Base-by-base conservation (phyloP, 805 yeast species). In the Candida railenensis region DNA sequence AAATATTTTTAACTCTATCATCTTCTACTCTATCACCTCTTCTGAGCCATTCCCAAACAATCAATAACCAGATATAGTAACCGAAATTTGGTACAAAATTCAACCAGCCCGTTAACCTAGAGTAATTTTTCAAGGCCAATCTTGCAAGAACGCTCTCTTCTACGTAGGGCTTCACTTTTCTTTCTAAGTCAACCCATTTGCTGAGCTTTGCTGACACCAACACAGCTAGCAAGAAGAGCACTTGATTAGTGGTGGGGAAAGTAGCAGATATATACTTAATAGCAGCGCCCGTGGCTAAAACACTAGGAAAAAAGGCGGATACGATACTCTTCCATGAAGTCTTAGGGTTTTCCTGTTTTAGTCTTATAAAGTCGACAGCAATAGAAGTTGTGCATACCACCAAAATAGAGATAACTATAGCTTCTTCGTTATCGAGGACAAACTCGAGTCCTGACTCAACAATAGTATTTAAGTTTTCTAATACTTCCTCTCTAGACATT, bases 161-260 rank as follows among this genome's bases (percentile, higher is more conserved):
- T 4, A 4, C 16, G 22, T 36, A 15, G 5, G 14, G 16, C 7
- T 16, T 20, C 22, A 8, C 21, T 8, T 16, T 12, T 16, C 39
- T 19, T 16, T 15, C 21, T 8, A 36, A 20, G 39, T 36, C 12
- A 9, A 16, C 4, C 39, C 39, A 36, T 4, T 12, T 36, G 22
- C 19, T 36, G 22, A 36, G 4, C 18, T 36, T 36, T 4, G 14
- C 19, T 12, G 21, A 4, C 21, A 36, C 14, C 5, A 36, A 36
- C n/a, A 36, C 19, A 20, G 12, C 22, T 18, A 15, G 39, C 22
- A 36, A 12, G 14, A 19, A 16, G 14, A 18, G 19, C 22, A 36
- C 22, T 12, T 9, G 49, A 50, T 7, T 40, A 28, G 19, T 42
- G 33, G 16, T 22, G 5, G 22, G 34, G 36, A 30, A 40, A 22